Base-by-base conservation (phyloP, 306 rosid genomes). In the Pueraria montana region DNA sequence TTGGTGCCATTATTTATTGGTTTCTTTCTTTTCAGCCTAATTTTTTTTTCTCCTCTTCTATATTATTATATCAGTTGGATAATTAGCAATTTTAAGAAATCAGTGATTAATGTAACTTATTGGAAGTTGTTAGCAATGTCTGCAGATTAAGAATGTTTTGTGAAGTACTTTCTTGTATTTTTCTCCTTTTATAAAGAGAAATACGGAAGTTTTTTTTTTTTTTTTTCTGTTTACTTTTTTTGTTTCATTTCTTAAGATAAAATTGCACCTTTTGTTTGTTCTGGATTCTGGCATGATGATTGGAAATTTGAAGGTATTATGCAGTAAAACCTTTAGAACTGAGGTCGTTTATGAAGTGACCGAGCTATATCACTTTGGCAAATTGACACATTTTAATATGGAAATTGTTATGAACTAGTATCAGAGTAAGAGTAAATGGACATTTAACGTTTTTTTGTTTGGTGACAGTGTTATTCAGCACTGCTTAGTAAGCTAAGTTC, bases 71-170 rank as follows among this genome's bases (percentile, higher is more conserved):
- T 80, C 82, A n/a, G 81, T 71, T 86, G 64, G 85, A 87, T 89
- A 38, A 85, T 86, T 72, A 80, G 84, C 86, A 83, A 58, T 59
- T 74, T 81, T 85, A 86, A 79, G 85, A 82, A 86, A 91, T 89
- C 90, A 64, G 89, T 83, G 67, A 83, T 89, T 74, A 90, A 82
- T 91, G 90, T 89, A 89, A 91, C 87, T 64, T 87, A 90, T 82
- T 79, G 87, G 82, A 86, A 68, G 86, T 86, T 89, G 84, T 88
- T 91, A 91, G 97, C 82, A 73, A 83, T 85, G 81, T 76, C 87
- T 83, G 85, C 83, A 82, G 90, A 67, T 86, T 83, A 89, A 84
- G 92, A 88, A 84, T 86, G 88, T 81, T 84, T 68, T 89, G 89
- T 87, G 90, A 84, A 91, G 83, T 82, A 86, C 80, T 88, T 85